Evolutionary conservation across 192 early-diverging fungal species (phyloP).

Genomic region (Thoreauomyces humboldtii): DNA sequence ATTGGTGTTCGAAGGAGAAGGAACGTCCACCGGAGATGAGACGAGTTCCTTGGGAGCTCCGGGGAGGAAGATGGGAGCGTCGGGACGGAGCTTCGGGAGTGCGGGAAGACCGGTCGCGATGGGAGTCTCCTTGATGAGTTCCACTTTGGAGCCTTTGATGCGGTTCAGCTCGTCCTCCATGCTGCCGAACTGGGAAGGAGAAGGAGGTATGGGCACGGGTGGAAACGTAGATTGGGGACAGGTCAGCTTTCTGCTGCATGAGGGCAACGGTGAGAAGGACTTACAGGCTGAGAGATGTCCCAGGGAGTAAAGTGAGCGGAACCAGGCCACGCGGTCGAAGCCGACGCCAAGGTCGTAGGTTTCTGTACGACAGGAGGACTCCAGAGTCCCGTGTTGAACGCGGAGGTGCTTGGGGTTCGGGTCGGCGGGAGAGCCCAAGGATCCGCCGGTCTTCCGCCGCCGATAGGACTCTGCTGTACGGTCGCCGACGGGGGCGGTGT

Average conservation of each 20-base stretch:
- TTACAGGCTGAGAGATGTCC: background rate
- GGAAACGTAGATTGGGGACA: no score
- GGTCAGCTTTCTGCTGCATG: no score
- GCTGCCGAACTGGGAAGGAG: background rate
- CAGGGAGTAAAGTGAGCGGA: slow-evolving; percentile 54
- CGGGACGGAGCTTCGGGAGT: no score
- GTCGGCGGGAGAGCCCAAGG: no score
- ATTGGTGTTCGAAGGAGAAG: no score
- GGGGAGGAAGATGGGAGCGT: no score
- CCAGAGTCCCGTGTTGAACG: slow-evolving; percentile 68
- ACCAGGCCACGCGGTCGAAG: slow-evolving; percentile 37
- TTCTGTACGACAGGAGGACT: slow-evolving; percentile 16
- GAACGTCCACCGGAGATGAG: no score
- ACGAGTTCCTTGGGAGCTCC: no score
- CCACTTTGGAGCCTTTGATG: background rate
- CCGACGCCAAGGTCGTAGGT: slow-evolving; percentile 16
- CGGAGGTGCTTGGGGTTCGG: background rate
- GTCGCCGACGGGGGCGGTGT: slow-evolving; percentile 69
- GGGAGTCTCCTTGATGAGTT: no score
- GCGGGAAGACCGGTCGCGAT: no score
- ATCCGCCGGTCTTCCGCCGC: background rate
- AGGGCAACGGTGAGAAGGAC: no score
- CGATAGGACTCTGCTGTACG: slow-evolving; percentile 53
- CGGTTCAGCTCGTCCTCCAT: background rate
- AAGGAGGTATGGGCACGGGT: no score